Evolutionary conservation across 2,329 filamentous ascomycete species (phyloP), one percentile per base, ranked within the genome.

Genomic region (Botrytis paeoniae): DNA sequence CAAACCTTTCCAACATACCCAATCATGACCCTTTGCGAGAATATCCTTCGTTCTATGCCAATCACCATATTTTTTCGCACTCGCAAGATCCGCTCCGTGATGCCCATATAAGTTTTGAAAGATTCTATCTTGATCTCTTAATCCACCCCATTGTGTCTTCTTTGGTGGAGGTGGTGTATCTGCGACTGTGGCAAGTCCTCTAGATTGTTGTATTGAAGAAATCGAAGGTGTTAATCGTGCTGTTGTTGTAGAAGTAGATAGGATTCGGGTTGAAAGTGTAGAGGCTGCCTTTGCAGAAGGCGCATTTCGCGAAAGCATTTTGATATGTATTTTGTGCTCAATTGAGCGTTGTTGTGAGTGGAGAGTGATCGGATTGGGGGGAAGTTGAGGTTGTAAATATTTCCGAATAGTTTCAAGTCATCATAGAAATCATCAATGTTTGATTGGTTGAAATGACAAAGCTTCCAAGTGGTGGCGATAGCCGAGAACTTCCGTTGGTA

Each of bases 11-110:
- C 64, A 59, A 76, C 81, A 78, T 83, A 91, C 89, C 91, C 96
- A 99, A 80, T 99, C 95, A 84, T 99, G 93, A 73, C 96, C 96
- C 88, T 99, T 99, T 79, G 94, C 85, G 74, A 99, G 84, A 73
- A 99, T 99, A 83, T 99, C 96, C 89, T 99, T 99, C 72, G 96
- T 99, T 89, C 97, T 97, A 87, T 99, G 90, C 96, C 96, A 99
- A 84, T 98, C 96, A 79, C 96, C 96, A 88, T 97, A 97, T 86
- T 97, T 97, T 91, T 94, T 95, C 71, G 96, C 95, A 81, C 91
- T 94, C 87, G 96, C 95, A 79, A 99, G 85, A 83, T 98, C 95
- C 76, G 94, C 89, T 70, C 94, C 94, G 85, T 93, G 94, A 82
- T 96, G 94, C 80, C 94, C 91, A 86, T 99, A 99, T 74, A 99